phyloP scores from a whole-genome alignment of 345 rosid genomes.

The Aegle marmelos region DNA sequence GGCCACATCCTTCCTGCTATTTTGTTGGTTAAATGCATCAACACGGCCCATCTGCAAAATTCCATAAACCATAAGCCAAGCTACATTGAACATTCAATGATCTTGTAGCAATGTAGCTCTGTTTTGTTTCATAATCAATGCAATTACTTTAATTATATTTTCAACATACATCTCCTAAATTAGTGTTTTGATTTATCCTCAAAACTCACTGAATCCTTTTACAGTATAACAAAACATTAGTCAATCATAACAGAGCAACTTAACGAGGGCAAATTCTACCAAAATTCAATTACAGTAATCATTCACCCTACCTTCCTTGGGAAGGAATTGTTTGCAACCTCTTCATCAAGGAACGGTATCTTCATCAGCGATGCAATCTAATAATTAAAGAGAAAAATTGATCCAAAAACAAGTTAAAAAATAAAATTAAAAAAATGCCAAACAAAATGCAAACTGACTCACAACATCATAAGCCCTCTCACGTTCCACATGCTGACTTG shows the following conservation, averaged over 20 bases:
- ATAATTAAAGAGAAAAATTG: not conserved
- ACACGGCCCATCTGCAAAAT: constrained; percentile 63
- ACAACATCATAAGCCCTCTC: constrained; percentile 83
- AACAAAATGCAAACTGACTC: constrained; percentile 26
- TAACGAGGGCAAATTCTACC: not conserved
- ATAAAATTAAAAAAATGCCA: not conserved
- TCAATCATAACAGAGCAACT: not conserved
- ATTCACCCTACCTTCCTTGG: constrained; percentile 63
- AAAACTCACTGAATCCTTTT: not conserved
- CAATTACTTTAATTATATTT: not conserved
- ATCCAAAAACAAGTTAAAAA: constrained; percentile 1
- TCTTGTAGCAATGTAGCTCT: not conserved
- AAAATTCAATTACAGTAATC: not conserved
- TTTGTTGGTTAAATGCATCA: constrained; percentile 63
- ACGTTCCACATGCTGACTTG: constrained; percentile 70
- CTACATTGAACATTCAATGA: not conserved
- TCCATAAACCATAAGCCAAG: constrained; percentile 2
- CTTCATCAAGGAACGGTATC: constrained; percentile 82
- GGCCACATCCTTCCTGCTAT: constrained; percentile 47
- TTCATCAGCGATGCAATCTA: constrained; percentile 83
- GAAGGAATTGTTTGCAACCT: constrained; percentile 59
- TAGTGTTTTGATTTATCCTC: not conserved
- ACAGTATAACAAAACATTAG: not conserved
- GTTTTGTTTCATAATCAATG: not conserved
- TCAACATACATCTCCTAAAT: not conserved